Conservation (phyloP, 2,329 filamentous ascomycete genomes). For the Tolypocladium tropicale region DNA sequence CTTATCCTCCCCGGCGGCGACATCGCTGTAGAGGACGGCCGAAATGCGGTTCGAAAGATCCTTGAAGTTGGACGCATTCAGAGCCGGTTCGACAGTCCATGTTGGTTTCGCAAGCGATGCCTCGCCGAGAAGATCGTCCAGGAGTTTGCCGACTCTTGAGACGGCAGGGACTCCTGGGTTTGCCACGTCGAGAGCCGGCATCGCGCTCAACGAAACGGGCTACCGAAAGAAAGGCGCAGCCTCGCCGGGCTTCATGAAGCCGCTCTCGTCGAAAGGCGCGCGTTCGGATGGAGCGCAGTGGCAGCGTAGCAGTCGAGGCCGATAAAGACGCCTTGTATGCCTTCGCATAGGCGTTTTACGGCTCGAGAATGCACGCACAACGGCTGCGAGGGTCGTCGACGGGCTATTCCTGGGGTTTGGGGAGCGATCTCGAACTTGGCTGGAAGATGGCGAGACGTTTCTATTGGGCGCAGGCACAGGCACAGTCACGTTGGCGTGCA, state of each 20-base stretch:
- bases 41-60: constrained; percentile 35
- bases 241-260: not conserved
- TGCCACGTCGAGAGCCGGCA: constrained; percentile 38
- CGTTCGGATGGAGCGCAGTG: not conserved
- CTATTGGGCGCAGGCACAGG: not conserved
- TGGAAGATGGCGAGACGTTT: not conserved
- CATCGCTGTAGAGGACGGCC: constrained; percentile 18
- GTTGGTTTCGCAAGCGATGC: constrained; percentile 50
- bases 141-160: constrained; percentile 38
- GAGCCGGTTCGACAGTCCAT: constrained; percentile 58
- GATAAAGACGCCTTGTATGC: not conserved
- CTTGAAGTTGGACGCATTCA: constrained; percentile 59
- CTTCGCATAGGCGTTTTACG: not conserved
- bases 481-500: not conserved
- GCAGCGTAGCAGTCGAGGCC: not conserved
- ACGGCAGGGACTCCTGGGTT: constrained; percentile 43
- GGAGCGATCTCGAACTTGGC: not conserved
- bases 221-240: not conserved
- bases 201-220: constrained; percentile 15
- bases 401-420: not conserved
- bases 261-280: not conserved
- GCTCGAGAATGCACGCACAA: not conserved
- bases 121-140: constrained; percentile 47
- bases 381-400: not conserved
- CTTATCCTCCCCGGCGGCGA: constrained; percentile 15